Evolutionary conservation across 306 rosid species (phyloP).

Genomic region (Pachyrhizus erosus): DNA sequence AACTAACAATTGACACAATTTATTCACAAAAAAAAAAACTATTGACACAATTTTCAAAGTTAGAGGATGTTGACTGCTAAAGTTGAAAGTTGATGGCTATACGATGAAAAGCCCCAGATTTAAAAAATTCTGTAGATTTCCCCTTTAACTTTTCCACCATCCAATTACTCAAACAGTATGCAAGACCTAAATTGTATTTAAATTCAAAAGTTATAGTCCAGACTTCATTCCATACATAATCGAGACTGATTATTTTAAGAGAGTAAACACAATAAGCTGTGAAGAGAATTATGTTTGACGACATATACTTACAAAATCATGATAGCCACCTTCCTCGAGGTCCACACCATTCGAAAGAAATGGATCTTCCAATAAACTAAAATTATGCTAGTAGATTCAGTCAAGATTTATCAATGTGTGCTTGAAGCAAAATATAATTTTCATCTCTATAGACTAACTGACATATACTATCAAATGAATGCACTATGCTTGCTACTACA

Average conservation of each 20-base stretch:
- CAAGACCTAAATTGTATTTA: constrained; percentile 13
- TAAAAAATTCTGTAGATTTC: background rate
- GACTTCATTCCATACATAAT: constrained; percentile 1
- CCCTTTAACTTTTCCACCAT: constrained; percentile 19
- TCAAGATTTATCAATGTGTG: constrained; percentile 28
- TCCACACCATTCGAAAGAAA: constrained; percentile 68
- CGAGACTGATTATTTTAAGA: constrained; percentile 24
- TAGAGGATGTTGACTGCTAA: background rate
- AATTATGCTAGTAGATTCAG: constrained; percentile 45
- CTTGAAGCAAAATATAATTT: constrained; percentile 25
- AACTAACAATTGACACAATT: constrained; percentile 2
- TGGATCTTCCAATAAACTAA: constrained; percentile 77
- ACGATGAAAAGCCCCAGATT: constrained; percentile 8
- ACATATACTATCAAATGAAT: background rate
- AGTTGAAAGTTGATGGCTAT: constrained; percentile 10
- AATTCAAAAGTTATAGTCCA: constrained; percentile 15
- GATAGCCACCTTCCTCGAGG: constrained; percentile 69
- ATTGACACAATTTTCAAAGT: constrained; percentile 7
- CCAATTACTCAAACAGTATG: background rate
- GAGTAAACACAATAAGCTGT: constrained; percentile 3
- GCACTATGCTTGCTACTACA: no score
- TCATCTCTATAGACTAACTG: background rate
- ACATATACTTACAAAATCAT: constrained; percentile 67
- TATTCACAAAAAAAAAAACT: no score
- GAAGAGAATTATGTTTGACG: constrained; percentile 27